Percentiles rank a stretch among this genome's conserved stretches.
Conservation (phyloP, 192 early-diverging fungal species). For the Backusella luteola region DNA sequence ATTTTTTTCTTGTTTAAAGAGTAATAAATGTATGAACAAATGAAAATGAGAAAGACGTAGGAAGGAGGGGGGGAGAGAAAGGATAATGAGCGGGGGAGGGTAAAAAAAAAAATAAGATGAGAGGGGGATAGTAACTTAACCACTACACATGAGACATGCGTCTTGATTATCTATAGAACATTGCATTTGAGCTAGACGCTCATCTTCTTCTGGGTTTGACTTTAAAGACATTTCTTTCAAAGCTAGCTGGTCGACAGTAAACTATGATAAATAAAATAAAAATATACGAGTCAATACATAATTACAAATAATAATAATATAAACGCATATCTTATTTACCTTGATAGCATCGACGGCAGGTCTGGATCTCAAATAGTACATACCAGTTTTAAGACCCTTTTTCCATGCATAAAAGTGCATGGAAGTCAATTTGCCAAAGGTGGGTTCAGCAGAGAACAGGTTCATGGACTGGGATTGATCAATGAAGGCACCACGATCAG, state of each 20-base stretch:
- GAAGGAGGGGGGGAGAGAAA: not conserved
- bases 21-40: constrained; percentile 1
- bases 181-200: constrained; percentile 28
- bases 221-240: constrained; percentile 44
- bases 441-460: constrained; percentile 89
- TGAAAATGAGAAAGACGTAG: not conserved
- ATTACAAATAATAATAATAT: not conserved
- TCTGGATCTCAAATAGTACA: constrained; percentile 94
- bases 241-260: constrained; percentile 85
- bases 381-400: constrained; percentile 96
- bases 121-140: constrained; percentile 39
- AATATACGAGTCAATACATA: not conserved
- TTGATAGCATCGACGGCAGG: constrained; percentile 95
- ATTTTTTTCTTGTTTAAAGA: not conserved
- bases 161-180: constrained; percentile 80
- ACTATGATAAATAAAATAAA: constrained; percentile 38
- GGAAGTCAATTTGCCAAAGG: constrained; percentile 86
- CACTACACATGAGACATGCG: constrained; percentile 88
- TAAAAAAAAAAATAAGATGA: not conserved
- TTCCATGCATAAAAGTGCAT: constrained; percentile 99
- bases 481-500: constrained; percentile 92
- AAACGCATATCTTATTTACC: constrained; percentile 2
- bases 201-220: constrained; percentile 16
- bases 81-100: not conserved
- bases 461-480: constrained; percentile 97